Evolutionary conservation across 2,329 filamentous ascomycete genomes (phyloP), one percentile per base, ranked within the genome.

Genomic region (Myriangium duriaei): DNA sequence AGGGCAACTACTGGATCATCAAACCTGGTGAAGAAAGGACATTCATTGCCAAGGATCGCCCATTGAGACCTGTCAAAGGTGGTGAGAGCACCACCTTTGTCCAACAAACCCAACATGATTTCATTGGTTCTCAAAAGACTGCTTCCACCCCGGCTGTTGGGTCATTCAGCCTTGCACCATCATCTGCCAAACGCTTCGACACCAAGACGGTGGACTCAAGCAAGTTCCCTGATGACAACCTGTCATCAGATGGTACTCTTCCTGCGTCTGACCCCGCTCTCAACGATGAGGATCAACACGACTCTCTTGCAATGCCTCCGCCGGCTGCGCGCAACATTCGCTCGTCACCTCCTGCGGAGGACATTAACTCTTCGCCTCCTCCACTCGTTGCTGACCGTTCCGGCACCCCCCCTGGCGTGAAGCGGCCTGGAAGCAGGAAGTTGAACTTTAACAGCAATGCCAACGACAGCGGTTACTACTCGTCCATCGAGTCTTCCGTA

Each of bases 1-100:
- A 96, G 62, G 91, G 91, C 30, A 88, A 94, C 60, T 96, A 96
- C 64, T 96, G 91, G 91, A 76, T 78, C 30, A 94, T 98, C 51
- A 78, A 87, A 52, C 71, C 77, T n/a, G 88, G 88, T 12, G 84
- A 83, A 63, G 91, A 96, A 63, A 72, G 76, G 44, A 77, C 85
- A 48, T 96, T 94, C 57, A 71, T 93, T 60, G 82, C 92, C 55
- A 94, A 88, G 67, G 56, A 56, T 45, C 54, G 53, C 34, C 71
- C 78, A 4, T 60, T 68, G 13, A 70, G 79, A 64, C 40, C 65
- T 61, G 39, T 68, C 62, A 43, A 69, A 62, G 47, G 71, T 63
- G 45, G 76, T 72, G 57, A 79, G 69, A 36, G 37, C 16, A 40
- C 32, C 37, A 43, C 39, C 17, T 39, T 41, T 36, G 39, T 49